phyloP scores from a whole-genome alignment of 139 green algal genomes.

The Desmodesmus armatus region DNA sequence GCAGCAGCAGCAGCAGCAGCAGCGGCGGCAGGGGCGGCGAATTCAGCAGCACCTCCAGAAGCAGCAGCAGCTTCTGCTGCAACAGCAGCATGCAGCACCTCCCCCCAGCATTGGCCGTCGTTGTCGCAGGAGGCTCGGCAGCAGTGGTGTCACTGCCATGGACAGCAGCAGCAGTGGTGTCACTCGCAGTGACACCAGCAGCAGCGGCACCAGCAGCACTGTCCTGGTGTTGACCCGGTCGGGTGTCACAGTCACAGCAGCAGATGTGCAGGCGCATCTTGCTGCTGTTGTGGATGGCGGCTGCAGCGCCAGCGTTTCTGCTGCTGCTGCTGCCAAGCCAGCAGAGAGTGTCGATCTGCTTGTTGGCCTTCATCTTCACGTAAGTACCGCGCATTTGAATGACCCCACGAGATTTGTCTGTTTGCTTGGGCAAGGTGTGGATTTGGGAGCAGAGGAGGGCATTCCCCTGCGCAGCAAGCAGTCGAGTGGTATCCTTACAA shows the following conservation, averaged over 20 bases:
- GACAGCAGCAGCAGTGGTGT: background rate
- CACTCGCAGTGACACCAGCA: background rate
- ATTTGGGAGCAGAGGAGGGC: no score
- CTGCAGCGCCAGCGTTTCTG: background rate
- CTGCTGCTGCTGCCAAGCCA: constrained; percentile 4
- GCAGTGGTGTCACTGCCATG: background rate
- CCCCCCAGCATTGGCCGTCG: background rate
- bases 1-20: background rate
- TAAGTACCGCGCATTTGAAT: no score
- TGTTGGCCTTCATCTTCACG: no score
- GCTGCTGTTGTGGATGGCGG: background rate
- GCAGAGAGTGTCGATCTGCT: no score
- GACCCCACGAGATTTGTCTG: no score
- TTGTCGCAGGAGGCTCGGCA: background rate
- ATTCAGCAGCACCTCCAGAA: no score
- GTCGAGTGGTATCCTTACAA: no score
- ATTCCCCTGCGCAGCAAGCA: no score
- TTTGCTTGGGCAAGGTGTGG: no score
- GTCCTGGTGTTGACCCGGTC: background rate
- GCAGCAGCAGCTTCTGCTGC: background rate
- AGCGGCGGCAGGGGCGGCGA: no score
- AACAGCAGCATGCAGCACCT: background rate
- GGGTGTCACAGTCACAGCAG: background rate
- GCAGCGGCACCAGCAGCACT: background rate
- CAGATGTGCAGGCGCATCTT: constrained; percentile 7